These are phyloP conservation scores for Candida sakaeoensis DNA, from an alignment of 805 yeast species.

Conservation along the genomic window DNA sequence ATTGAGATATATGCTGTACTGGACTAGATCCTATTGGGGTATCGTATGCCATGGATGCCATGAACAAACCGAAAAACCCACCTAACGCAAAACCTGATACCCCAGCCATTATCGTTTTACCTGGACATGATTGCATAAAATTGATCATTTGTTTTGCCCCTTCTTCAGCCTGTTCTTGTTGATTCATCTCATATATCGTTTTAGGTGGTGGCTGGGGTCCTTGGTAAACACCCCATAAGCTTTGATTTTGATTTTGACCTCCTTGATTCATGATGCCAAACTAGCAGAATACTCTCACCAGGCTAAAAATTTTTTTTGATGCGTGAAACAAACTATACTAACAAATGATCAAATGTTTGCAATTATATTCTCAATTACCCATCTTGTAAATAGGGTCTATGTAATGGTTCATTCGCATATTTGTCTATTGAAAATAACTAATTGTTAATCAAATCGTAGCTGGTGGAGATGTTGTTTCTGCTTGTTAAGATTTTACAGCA, in stretches of 20 bases:
- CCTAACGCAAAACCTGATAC: constrained; percentile 93
- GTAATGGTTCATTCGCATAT: too few relatives aligned
- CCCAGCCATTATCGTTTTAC: constrained; percentile 87
- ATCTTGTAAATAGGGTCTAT: too few relatives aligned
- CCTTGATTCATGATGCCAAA: not conserved
- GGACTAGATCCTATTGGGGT: constrained; percentile 64
- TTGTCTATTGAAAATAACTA: too few relatives aligned
- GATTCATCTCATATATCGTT: constrained; percentile 70
- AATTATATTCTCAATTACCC: too few relatives aligned
- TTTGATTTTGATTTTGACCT: constrained; percentile 1
- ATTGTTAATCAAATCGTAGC: too few relatives aligned
- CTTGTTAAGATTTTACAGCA: too few relatives aligned
- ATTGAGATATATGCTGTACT: constrained; percentile 62
- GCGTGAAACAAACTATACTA: not conserved
- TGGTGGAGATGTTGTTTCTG: too few relatives aligned
- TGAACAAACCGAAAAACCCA: constrained; percentile 92
- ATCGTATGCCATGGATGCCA: constrained; percentile 83
- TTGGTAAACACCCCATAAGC: constrained; percentile 31
- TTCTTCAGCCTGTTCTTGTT: constrained; percentile 88
- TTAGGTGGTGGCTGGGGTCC: constrained; percentile 35
- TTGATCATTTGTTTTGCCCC: constrained; percentile 83
- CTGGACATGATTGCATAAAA: constrained; percentile 91
- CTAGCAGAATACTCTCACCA: too few relatives aligned
- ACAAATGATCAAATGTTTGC: too few relatives aligned
- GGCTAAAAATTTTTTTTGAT: not conserved